Evolutionary conservation across 768 basidiomycete genomes (phyloP).

Genomic region (Saitozyma podzolica): DNA sequence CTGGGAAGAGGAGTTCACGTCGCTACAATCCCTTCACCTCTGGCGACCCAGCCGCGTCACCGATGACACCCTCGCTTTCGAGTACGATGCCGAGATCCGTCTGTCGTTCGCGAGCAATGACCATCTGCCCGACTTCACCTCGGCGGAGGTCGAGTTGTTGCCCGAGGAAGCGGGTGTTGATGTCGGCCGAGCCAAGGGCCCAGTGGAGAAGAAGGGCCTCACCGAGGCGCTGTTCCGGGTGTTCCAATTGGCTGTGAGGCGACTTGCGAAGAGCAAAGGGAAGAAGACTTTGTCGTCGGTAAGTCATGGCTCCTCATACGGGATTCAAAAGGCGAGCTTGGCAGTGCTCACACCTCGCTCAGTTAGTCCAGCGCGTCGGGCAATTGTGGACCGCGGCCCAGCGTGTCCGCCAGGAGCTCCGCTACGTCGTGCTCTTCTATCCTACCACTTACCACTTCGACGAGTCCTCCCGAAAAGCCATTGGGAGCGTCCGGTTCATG

Average conservation of each 20-base stretch:
- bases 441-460: slow-evolving; percentile 15
- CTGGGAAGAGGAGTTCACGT: slow-evolving; percentile 45
- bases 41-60: slow-evolving; percentile 28
- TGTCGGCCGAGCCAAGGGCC: slow-evolving; percentile 15
- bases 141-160: slow-evolving; percentile 29
- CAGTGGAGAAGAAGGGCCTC: slow-evolving; percentile 8
- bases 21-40: slow-evolving; percentile 46
- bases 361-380: slow-evolving; percentile 39
- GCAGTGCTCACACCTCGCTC: background rate
- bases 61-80: slow-evolving; percentile 21
- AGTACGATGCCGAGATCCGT: slow-evolving; percentile 34
- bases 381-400: slow-evolving; percentile 39
- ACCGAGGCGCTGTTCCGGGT: slow-evolving; percentile 35
- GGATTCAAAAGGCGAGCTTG: background rate
- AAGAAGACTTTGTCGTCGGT: slow-evolving; percentile 11
- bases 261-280: slow-evolving; percentile 9
- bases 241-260: slow-evolving; percentile 22
- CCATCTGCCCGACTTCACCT: slow-evolving; percentile 16
- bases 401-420: slow-evolving; percentile 39
- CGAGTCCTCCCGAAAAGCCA: background rate
- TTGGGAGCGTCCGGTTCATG: slow-evolving; percentile 19
- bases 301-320: slow-evolving; percentile 1
- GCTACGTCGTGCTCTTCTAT: slow-evolving; percentile 32
- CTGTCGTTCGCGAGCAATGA: slow-evolving; percentile 27
- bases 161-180: slow-evolving; percentile 6